Conservation (phyloP, 2,329 filamentous ascomycete species). For the Pochonia chlamydosporia region DNA sequence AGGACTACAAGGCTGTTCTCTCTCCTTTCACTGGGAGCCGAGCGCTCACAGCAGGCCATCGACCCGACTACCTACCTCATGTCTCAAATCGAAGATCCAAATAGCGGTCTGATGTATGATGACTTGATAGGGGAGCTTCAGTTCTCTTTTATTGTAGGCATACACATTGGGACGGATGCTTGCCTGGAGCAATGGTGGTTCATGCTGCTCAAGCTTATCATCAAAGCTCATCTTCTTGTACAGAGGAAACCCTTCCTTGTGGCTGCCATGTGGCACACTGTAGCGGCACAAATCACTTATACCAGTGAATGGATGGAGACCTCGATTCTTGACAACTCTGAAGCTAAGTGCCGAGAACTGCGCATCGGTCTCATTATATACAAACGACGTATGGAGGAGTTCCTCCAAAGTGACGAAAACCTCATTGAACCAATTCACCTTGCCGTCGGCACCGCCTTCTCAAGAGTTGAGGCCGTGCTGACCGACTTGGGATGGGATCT, state of each 20-base stretch:
- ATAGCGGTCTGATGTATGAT: constrained; percentile 21
- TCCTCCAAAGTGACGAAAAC: constrained; percentile 28
- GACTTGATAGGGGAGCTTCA: constrained; percentile 56
- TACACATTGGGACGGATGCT: constrained; percentile 51
- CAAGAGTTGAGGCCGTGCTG: constrained; percentile 24
- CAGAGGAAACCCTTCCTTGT: constrained; percentile 37
- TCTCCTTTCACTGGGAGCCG: constrained; percentile 27
- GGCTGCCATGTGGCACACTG: constrained; percentile 38
- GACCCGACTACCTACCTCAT: constrained; percentile 44
- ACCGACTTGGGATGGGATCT: constrained; percentile 52
- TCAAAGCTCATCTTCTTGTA: constrained; percentile 44
- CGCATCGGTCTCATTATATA: constrained; percentile 46
- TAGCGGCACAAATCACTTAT: constrained; percentile 52
- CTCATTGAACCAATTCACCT: constrained; percentile 32
- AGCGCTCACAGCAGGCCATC: constrained; percentile 36
- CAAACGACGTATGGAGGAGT: constrained; percentile 46
- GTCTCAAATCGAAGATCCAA: constrained; percentile 28
- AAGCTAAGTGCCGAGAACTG: constrained; percentile 28
- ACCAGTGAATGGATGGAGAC: constrained; percentile 42
- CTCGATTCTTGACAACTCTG: constrained; percentile 33
- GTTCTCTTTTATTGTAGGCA: constrained; percentile 52
- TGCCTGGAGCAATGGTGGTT: constrained; percentile 60
- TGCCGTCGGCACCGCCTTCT: constrained; percentile 42
- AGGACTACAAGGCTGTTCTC: constrained; percentile 37
- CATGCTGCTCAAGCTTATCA: constrained; percentile 43